Evolutionary conservation across 2,329 filamentous ascomycete species (phyloP).

Genomic region (Sclerotinia nivalis): DNA sequence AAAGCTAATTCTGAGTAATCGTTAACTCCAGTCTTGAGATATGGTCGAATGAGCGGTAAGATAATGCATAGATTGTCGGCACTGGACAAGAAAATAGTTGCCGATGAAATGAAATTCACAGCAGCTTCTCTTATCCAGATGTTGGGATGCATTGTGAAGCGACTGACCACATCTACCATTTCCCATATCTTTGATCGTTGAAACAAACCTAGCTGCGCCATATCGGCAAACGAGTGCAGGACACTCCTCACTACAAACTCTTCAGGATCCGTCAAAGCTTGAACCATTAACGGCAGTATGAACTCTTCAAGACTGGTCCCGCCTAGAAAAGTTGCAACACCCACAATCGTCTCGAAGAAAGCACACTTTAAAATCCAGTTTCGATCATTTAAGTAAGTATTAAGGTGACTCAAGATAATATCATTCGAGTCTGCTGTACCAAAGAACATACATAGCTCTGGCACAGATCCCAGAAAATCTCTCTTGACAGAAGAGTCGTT

Average conservation of each 20-base stretch:
- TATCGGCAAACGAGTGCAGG: constrained; percentile 80
- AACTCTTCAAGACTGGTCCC: constrained; percentile 90
- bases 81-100: constrained; percentile 71
- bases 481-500: constrained; percentile 80
- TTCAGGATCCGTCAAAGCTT: constrained; percentile 88
- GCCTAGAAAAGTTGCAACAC: constrained; percentile 87
- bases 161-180: constrained; percentile 75
- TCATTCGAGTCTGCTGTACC: constrained; percentile 90
- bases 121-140: constrained; percentile 92
- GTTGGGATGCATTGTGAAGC: constrained; percentile 92
- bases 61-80: constrained; percentile 85
- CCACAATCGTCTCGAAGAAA: constrained; percentile 94
- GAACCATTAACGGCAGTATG: constrained; percentile 92
- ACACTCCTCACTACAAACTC: constrained; percentile 93
- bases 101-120: constrained; percentile 76
- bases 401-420: constrained; percentile 92
- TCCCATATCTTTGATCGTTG: constrained; percentile 86
- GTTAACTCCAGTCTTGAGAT: constrained; percentile 71
- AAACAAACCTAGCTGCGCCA: constrained; percentile 84
- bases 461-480: constrained; percentile 88
- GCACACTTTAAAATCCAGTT: constrained; percentile 97
- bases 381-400: constrained; percentile 93
- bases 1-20: constrained; percentile 71
- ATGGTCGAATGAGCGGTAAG: constrained; percentile 76
- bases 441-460: constrained; percentile 92